Conservation (phyloP, 352 stramenopile genomes). For the Globisporangium iwayamae region DNA sequence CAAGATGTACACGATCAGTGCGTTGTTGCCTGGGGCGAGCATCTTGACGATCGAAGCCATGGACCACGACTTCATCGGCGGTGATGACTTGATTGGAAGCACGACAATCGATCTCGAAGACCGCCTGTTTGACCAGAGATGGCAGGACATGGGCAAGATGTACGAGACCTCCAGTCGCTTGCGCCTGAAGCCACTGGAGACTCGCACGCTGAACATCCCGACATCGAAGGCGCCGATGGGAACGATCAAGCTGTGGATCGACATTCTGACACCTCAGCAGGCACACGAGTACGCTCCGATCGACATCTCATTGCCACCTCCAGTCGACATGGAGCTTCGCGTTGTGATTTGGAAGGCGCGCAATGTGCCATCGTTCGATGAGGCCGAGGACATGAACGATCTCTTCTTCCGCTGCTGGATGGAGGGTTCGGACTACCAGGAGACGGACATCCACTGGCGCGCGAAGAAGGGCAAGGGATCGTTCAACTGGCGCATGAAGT, state of each 20-base stretch:
- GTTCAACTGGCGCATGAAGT: conserved; percentile 96
- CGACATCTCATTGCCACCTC: conserved; percentile 81
- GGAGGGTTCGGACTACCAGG: conserved; percentile 71
- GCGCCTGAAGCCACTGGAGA: conserved; percentile 72
- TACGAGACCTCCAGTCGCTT: conserved; percentile 75
- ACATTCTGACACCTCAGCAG: conserved; percentile 84
- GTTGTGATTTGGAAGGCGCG: conserved; percentile 92
- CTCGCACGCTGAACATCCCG: conserved; percentile 80
- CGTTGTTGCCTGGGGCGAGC: conserved; percentile 80
- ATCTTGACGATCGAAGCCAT: conserved; percentile 87
- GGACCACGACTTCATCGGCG: conserved; percentile 88
- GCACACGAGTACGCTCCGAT: conserved; percentile 76
- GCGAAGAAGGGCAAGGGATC: conserved; percentile 91
- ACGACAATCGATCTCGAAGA: conserved; percentile 94
- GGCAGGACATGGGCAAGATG: conserved; percentile 84
- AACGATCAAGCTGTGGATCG: conserved; percentile 86
- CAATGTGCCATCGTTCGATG: conserved; percentile 85
- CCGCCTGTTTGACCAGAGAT: conserved; percentile 87
- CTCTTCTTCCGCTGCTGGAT: conserved; percentile 91
- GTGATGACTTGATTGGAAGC: conserved; percentile 90
- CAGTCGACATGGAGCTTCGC: conserved; percentile 88
- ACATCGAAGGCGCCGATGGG: conserved; percentile 84
- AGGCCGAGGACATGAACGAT: conserved; percentile 90
- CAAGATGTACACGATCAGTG: conserved; percentile 86
- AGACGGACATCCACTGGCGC: conserved; percentile 94